phyloP scores from a whole-genome alignment of 2,329 filamentous ascomycete species.

The Coccinonectria pachysandricola region DNA sequence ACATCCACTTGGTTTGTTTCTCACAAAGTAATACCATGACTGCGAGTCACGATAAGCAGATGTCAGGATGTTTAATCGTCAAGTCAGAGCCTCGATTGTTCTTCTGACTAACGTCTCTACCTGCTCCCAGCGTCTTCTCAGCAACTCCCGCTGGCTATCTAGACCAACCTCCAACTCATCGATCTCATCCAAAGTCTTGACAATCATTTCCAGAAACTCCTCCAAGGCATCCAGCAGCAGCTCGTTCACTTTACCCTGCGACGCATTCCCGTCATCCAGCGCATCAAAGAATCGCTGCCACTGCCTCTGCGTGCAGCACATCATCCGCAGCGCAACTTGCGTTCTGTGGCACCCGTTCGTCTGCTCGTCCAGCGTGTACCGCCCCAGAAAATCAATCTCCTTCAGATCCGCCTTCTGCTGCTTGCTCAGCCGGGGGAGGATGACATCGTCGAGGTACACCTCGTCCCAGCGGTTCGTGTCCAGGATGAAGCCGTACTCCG shows the following conservation, averaged over 20 bases:
- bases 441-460: slow-evolving; percentile 35
- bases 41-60: no score
- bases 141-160: slow-evolving; percentile 25
- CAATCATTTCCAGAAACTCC: slow-evolving; percentile 24
- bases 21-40: no score
- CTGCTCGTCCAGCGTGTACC: slow-evolving; percentile 30
- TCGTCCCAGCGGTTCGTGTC: slow-evolving; percentile 42
- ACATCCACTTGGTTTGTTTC: no score
- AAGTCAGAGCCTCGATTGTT: no score
- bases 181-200: slow-evolving; percentile 21
- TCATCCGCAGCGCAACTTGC: slow-evolving; percentile 38
- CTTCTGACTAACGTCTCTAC: no score
- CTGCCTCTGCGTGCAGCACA: slow-evolving; percentile 21
- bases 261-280: slow-evolving; percentile 36
- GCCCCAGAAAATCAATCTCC: slow-evolving; percentile 37
- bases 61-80: no score
- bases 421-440: slow-evolving; percentile 29
- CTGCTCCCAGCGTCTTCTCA: slow-evolving; percentile 34
- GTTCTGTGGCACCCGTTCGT: slow-evolving; percentile 40
- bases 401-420: slow-evolving; percentile 31
- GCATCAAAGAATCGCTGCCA: slow-evolving; percentile 30
- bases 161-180: slow-evolving; percentile 21
- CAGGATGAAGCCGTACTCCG: slow-evolving; percentile 51
- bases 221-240: slow-evolving; percentile 28
- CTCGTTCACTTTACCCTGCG: slow-evolving; percentile 28